These are phyloP conservation scores for Ceratocystis ficicola DNA, from an alignment of 2,329 filamentous ascomycete genomes.

Conservation along the genomic window DNA sequence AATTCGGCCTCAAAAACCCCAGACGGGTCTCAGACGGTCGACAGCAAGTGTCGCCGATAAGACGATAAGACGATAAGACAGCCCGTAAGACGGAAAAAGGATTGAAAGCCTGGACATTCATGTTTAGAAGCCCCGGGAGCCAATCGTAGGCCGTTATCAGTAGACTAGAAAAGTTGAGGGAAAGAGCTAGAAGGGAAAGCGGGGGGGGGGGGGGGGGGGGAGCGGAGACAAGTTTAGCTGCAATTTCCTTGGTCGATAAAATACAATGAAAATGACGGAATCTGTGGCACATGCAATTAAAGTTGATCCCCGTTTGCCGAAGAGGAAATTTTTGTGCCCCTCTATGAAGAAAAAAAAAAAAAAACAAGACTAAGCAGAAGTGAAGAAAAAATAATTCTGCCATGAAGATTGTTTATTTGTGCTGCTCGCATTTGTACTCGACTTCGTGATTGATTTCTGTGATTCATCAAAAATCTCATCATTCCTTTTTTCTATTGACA, in stretches of 20 bases:
- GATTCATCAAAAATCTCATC: background rate
- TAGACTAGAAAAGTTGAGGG: background rate
- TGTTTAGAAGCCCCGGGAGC: no score
- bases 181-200: background rate
- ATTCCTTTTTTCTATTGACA: background rate
- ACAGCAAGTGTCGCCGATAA: no score
- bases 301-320: background rate
- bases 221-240: background rate
- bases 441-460: background rate
- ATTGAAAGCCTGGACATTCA: no score
- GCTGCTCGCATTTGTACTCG: background rate
- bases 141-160: no score
- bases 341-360: background rate
- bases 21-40: no score
- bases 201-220: background rate
- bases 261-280: background rate
- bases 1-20: no score
- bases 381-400: background rate
- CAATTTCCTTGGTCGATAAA: background rate
- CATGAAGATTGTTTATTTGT: background rate
- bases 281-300: background rate
- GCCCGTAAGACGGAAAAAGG: no score
- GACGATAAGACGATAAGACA: no score
- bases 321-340: conserved; percentile 6
- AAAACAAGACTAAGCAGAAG: background rate